A percentile compares a stretch with the other conserved stretches of the same genome.
Evolutionary conservation across 352 stramenopile genomes (phyloP).

Genomic region (Pythium angustatum): DNA sequence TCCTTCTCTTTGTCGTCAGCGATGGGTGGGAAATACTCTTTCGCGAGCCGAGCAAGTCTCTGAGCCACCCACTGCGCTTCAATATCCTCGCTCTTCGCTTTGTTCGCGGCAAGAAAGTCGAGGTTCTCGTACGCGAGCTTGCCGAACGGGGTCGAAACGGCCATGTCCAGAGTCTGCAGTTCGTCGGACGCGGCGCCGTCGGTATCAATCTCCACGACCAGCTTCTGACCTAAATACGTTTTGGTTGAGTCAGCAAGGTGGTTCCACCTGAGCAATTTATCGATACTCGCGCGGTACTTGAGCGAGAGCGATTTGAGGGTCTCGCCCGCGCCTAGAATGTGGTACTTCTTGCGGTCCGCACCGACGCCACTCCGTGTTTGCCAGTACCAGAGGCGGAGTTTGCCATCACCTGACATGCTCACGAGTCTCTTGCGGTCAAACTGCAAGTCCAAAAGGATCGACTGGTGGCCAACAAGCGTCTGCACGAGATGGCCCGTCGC

Average conservation of each 20-base stretch:
- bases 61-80: constrained; percentile 62
- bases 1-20: constrained; percentile 33
- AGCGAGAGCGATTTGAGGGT: constrained; percentile 73
- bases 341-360: constrained; percentile 60
- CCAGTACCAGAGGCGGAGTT: constrained; percentile 70
- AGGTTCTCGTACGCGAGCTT: constrained; percentile 69
- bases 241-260: constrained; percentile 66
- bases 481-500: constrained; percentile 68
- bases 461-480: constrained; percentile 53
- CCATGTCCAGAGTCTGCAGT: constrained; percentile 54
- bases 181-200: constrained; percentile 48
- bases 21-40: constrained; percentile 64
- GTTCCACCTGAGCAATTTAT: constrained; percentile 74
- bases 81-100: constrained; percentile 50
- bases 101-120: constrained; percentile 61
- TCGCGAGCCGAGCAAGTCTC: constrained; percentile 54
- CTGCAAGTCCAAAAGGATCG: constrained; percentile 61
- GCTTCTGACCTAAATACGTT: constrained; percentile 74
- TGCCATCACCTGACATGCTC: constrained; percentile 63
- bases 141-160: constrained; percentile 46
- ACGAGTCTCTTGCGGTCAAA: constrained; percentile 70
- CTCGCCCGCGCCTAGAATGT: constrained; percentile 69
- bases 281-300: constrained; percentile 74
- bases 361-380: constrained; percentile 47
- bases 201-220: constrained; percentile 61